phyloP scores from a whole-genome alignment of 352 stramenopile genomes.

The Globisporangium radiosum region DNA sequence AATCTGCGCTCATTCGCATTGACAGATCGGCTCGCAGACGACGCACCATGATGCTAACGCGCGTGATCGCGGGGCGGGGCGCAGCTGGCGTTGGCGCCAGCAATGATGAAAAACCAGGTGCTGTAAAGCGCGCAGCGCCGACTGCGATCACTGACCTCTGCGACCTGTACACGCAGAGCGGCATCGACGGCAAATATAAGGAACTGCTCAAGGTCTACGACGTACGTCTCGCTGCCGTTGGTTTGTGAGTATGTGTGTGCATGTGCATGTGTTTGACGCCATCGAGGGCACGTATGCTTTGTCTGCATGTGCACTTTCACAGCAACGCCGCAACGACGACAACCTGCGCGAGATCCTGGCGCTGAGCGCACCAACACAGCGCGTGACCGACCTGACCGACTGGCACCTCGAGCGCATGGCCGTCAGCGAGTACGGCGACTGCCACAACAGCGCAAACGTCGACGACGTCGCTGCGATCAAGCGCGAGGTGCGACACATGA shows the following conservation, averaged over 20 bases:
- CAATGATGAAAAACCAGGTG: conserved; percentile 9
- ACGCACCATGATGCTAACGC: conserved; percentile 8
- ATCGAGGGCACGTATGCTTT: not conserved
- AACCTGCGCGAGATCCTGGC: conserved; percentile 73
- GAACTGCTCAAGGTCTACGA: conserved; percentile 70
- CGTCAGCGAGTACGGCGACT: conserved; percentile 57
- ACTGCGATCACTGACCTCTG: conserved; percentile 44
- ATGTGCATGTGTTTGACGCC: not conserved
- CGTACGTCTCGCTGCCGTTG: conserved; percentile 22
- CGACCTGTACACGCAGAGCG: conserved; percentile 59
- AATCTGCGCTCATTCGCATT: too few species aligned
- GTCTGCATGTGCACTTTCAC: not conserved
- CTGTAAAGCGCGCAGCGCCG: conserved; percentile 12
- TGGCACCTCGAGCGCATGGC: conserved; percentile 84
- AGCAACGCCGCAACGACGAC: conserved; percentile 76
- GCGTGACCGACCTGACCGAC: conserved; percentile 57
- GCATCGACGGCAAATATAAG: conserved; percentile 56
- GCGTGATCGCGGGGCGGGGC: conserved; percentile 7
- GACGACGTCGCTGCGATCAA: conserved; percentile 53
- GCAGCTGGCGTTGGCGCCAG: conserved; percentile 5
- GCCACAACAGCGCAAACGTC: conserved; percentile 11
- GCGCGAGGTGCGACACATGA: conserved; percentile 46
- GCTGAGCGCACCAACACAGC: conserved; percentile 46
- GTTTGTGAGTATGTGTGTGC: not conserved
- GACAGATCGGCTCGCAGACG: too few species aligned